Conservation (phyloP, 2,329 filamentous ascomycete genomes). For the Cladosporium oxysporum region DNA sequence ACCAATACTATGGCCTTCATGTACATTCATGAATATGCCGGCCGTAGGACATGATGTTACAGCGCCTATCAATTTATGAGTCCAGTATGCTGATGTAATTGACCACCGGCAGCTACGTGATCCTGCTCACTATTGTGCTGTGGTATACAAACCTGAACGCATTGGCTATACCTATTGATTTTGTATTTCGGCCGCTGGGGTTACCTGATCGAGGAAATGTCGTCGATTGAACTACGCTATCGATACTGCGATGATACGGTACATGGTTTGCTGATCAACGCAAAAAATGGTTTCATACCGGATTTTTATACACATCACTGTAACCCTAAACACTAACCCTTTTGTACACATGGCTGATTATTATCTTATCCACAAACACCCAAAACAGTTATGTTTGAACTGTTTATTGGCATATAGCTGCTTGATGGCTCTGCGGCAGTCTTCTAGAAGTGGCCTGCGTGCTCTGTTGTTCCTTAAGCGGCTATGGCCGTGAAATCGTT, state of each 20-base stretch:
- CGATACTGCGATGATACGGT: neutral
- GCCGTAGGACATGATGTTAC: too few relatives aligned
- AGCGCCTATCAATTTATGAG: too few relatives aligned
- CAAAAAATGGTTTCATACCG: too few relatives aligned
- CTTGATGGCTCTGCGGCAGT: neutral
- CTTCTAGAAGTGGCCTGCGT: neutral
- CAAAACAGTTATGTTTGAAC: neutral
- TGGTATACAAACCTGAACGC: too few relatives aligned
- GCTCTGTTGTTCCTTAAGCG: neutral
- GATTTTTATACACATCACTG: neutral
- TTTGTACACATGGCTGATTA: rapidly evolving
- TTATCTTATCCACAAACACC: neutral
- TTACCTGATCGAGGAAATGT: neutral
- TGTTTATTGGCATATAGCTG: neutral
- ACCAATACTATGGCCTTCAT: too few relatives aligned
- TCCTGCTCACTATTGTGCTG: too few relatives aligned
- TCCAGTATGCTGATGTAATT: too few relatives aligned
- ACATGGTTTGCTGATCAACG: too few relatives aligned
- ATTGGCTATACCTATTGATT: neutral
- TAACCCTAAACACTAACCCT: neutral
- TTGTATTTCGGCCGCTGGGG: neutral
- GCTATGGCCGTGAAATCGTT: neutral
- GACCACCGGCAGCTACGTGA: too few relatives aligned
- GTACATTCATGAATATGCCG: too few relatives aligned
- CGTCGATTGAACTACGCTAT: neutral